These are phyloP conservation scores for Rubus idaeus DNA, from an alignment of 306 rosid species.

Conservation along the genomic window DNA sequence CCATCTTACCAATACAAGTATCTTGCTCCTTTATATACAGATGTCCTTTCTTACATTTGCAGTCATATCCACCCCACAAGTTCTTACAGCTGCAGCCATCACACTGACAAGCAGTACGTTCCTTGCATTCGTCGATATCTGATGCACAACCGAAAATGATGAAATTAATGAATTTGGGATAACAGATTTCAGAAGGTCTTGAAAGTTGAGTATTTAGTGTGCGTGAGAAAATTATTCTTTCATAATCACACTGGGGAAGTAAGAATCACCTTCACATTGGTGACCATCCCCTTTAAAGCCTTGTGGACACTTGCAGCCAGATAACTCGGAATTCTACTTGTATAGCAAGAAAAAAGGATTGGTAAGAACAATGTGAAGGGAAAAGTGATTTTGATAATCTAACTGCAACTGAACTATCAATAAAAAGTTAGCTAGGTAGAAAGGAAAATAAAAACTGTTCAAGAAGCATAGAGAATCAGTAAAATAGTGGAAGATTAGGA, in stretches of 20 bases:
- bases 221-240: not conserved
- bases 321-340: constrained; percentile 52
- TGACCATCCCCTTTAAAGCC: constrained; percentile 76
- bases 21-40: constrained; percentile 53
- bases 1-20: constrained; percentile 48
- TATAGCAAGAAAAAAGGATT: not conserved
- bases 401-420: not conserved
- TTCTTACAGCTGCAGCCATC: constrained; percentile 54
- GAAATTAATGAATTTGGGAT: not conserved
- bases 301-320: constrained; percentile 71
- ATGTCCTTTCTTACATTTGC: constrained; percentile 46
- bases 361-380: constrained; percentile 21
- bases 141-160: constrained; percentile 13
- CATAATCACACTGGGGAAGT: constrained; percentile 11
- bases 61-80: constrained; percentile 58
- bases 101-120: constrained; percentile 43
- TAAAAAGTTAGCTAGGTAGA: not conserved
- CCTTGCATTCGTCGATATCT: constrained; percentile 57
- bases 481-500: constrained; percentile 20
- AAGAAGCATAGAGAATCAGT: not conserved
- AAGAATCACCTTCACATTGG: constrained; percentile 62
- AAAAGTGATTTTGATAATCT: not conserved
- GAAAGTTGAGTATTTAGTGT: not conserved
- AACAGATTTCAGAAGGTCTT: not conserved
- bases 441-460: not conserved